These are phyloP conservation scores for Dictyostelium brefeldianum DNA, from an alignment of 78 protist genomes.

Conservation along the genomic window DNA sequence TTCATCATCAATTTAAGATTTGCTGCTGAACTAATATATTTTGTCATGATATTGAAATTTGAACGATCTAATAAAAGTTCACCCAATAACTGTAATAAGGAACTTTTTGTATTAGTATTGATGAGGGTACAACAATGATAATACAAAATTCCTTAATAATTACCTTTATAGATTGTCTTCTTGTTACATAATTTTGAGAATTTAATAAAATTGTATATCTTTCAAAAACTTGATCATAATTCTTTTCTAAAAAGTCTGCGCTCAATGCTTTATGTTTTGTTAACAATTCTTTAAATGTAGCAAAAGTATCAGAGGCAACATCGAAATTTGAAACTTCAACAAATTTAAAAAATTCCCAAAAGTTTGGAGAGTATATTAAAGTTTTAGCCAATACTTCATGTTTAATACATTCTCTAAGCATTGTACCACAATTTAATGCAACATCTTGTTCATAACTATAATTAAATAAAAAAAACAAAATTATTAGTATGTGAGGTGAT, in stretches of 20 bases:
- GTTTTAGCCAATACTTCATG: slow-evolving; percentile 86
- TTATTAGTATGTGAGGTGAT: neutral
- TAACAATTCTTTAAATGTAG: slow-evolving; percentile 94
- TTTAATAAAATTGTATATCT: slow-evolving; percentile 79
- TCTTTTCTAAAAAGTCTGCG: slow-evolving; percentile 84
- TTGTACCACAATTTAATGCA: slow-evolving; percentile 92
- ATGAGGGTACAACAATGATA: neutral
- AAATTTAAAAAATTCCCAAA: slow-evolving; percentile 86
- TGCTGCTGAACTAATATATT: slow-evolving; percentile 89
- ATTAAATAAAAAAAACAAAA: neutral
- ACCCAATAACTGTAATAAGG: slow-evolving; percentile 88
- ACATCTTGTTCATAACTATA: slow-evolving; percentile 86
- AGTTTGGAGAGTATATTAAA: slow-evolving; percentile 59
- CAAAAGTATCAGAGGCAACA: slow-evolving; percentile 96
- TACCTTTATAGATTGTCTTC: slow-evolving; percentile 95
- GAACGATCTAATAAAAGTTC: slow-evolving; percentile 97
- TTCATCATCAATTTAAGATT: slow-evolving; percentile 96
- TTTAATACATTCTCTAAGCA: slow-evolving; percentile 93
- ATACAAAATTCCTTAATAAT: neutral
- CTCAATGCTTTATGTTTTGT: slow-evolving; percentile 90
- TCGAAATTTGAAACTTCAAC: slow-evolving; percentile 94
- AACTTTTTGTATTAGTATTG: neutral
- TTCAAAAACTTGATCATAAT: slow-evolving; percentile 90
- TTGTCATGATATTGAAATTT: slow-evolving; percentile 95
- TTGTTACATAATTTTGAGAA: slow-evolving; percentile 94